phyloP scores from a whole-genome alignment of 805 yeast genomes.

The Lachancea thermotolerans region DNA sequence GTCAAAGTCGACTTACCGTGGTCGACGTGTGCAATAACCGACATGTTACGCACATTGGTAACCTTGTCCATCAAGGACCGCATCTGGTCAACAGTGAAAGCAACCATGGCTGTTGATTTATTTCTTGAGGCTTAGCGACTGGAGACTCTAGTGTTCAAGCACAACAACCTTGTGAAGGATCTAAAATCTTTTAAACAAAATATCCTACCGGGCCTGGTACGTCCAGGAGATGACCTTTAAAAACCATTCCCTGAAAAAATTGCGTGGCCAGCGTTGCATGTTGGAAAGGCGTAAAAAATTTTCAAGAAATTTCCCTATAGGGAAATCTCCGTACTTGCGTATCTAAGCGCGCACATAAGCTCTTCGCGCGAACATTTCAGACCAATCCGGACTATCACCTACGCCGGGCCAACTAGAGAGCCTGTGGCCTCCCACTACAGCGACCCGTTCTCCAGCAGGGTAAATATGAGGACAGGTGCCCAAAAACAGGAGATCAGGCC shows the following conservation, averaged over 20 bases:
- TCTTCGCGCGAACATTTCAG: not conserved
- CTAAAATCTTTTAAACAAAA: not conserved
- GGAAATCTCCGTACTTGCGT: not conserved
- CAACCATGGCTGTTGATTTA: conserved; percentile 25
- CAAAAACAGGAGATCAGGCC: not conserved
- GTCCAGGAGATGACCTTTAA: not conserved
- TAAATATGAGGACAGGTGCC: not conserved
- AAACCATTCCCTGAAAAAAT: not conserved
- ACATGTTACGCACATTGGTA: conserved; percentile 99
- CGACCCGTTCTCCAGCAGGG: not conserved
- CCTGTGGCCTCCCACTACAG: not conserved
- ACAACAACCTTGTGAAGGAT: not conserved
- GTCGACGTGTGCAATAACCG: conserved; percentile 99
- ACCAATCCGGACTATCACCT: not conserved
- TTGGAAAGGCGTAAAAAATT: not conserved
- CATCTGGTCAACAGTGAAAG: conserved; percentile 79
- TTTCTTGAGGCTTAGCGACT: conserved; percentile 1
- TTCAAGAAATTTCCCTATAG: not conserved
- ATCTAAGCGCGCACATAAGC: not conserved
- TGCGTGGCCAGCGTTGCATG: not conserved
- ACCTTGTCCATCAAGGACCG: conserved; percentile 99
- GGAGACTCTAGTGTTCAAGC: not conserved
- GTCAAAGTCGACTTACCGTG: conserved; percentile 99
- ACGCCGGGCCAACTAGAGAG: not conserved
- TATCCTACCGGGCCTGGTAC: not conserved